Evolutionary conservation across 768 basidiomycete genomes (phyloP).

Genomic region (Russula virescens): DNA sequence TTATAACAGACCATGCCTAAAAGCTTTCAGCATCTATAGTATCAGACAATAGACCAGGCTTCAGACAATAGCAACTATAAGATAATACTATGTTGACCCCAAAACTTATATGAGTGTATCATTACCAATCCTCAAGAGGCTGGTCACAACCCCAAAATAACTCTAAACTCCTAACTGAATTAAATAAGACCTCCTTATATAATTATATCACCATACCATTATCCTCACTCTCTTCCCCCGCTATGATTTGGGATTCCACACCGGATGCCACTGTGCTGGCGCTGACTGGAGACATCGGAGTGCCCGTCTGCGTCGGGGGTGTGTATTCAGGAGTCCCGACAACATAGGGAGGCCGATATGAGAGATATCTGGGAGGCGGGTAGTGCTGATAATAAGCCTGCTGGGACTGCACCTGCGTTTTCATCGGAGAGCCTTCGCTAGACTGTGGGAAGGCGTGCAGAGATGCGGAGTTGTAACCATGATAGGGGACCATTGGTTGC

Average conservation of each 20-base stretch:
- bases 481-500: conserved; percentile 14
- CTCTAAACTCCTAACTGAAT: no score
- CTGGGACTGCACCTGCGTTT: conserved; percentile 8
- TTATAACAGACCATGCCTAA: no score
- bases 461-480: neutral
- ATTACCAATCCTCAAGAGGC: no score
- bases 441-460: neutral
- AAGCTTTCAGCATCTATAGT: no score
- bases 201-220: conserved; percentile 13
- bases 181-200: no score
- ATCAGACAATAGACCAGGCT: no score
- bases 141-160: no score
- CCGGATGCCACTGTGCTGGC: conserved; percentile 19
- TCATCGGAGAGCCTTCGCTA: conserved; percentile 9
- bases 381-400: conserved; percentile 22
- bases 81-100: no score
- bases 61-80: no score
- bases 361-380: conserved; percentile 19
- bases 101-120: no score
- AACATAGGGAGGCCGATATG: conserved; percentile 23
- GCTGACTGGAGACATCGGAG: conserved; percentile 20
- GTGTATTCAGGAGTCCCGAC: conserved; percentile 2
- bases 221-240: conserved; percentile 20
- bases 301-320: conserved; percentile 12
- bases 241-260: conserved; percentile 19